Conservation (phyloP, 2,329 filamentous ascomycete species). For the Fusarium robinianum region DNA sequence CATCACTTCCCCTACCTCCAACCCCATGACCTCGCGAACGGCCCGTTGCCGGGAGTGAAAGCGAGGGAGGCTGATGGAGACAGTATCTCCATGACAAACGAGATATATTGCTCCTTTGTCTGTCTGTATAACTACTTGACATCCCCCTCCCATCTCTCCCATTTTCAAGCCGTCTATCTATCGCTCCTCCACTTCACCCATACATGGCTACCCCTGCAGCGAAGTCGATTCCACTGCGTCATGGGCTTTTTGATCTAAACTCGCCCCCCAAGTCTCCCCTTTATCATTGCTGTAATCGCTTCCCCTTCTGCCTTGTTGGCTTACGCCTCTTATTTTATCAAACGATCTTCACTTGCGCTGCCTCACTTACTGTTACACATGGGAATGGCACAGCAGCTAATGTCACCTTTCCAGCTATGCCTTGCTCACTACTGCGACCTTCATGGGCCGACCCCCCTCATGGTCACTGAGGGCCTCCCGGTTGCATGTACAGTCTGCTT, state of each 20-base stretch:
- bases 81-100: slow-evolving; percentile 18
- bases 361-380: slow-evolving; percentile 29
- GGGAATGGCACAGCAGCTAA: slow-evolving; percentile 41
- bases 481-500: slow-evolving; percentile 64
- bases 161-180: slow-evolving; percentile 18
- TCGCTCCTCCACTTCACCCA: slow-evolving; percentile 16
- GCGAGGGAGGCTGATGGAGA: slow-evolving; percentile 23
- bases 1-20: slow-evolving; percentile 32
- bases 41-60: slow-evolving; percentile 26
- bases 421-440: slow-evolving; percentile 73
- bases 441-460: slow-evolving; percentile 70
- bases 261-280: slow-evolving; percentile 17
- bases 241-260: slow-evolving; percentile 29
- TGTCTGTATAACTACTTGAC: slow-evolving; percentile 6
- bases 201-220: slow-evolving; percentile 27
- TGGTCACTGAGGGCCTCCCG: slow-evolving; percentile 70
- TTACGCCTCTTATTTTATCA: background rate
- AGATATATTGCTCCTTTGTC: slow-evolving; percentile 28
- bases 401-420: slow-evolving; percentile 60
- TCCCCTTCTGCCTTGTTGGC: slow-evolving; percentile 10
- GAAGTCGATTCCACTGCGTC: slow-evolving; percentile 25
- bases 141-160: slow-evolving; percentile 20
- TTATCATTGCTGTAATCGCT: slow-evolving; percentile 22
- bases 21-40: slow-evolving; percentile 33
- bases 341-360: slow-evolving; percentile 11